phyloP scores from a whole-genome alignment of 2,329 filamentous ascomycete genomes.

The Fusarium hainanense region DNA sequence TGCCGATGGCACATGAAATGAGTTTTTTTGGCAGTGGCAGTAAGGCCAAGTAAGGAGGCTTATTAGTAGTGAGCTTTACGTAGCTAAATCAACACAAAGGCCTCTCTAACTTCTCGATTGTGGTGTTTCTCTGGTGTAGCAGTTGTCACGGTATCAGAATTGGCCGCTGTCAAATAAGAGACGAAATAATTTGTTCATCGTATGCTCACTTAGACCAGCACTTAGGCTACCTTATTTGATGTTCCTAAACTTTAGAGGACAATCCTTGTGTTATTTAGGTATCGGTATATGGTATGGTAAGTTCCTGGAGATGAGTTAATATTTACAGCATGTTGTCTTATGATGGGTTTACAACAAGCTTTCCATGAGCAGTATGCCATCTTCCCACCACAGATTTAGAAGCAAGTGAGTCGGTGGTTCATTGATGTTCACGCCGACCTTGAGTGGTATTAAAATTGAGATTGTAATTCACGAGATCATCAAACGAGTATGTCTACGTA shows the following conservation, averaged over 20 bases:
- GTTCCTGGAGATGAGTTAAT: no score
- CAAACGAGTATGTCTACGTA: background rate
- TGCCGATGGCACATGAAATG: constrained; percentile 2
- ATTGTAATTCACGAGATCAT: background rate
- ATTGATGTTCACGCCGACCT: no score
- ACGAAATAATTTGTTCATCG: accelerated
- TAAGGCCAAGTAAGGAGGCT: background rate
- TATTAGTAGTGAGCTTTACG: background rate
- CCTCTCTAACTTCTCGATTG: background rate
- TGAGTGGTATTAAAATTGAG: background rate
- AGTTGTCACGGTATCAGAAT: no score
- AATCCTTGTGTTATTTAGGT: background rate
- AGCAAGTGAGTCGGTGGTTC: no score
- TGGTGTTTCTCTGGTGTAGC: background rate
- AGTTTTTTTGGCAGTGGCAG: constrained; percentile 15
- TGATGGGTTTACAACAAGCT: no score
- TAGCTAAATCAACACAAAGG: background rate
- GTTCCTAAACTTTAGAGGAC: no score
- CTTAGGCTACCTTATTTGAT: background rate
- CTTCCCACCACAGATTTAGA: no score
- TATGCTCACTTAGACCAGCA: background rate
- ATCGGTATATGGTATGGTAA: no score
- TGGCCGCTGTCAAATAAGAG: background rate
- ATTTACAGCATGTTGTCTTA: no score
- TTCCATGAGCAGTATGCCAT: no score